A percentile compares a stretch with the other conserved stretches of the same genome.
Evolutionary conservation across 768 basidiomycete species (phyloP).

Genomic region (Tylopilus plumbeoviolaceoides): DNA sequence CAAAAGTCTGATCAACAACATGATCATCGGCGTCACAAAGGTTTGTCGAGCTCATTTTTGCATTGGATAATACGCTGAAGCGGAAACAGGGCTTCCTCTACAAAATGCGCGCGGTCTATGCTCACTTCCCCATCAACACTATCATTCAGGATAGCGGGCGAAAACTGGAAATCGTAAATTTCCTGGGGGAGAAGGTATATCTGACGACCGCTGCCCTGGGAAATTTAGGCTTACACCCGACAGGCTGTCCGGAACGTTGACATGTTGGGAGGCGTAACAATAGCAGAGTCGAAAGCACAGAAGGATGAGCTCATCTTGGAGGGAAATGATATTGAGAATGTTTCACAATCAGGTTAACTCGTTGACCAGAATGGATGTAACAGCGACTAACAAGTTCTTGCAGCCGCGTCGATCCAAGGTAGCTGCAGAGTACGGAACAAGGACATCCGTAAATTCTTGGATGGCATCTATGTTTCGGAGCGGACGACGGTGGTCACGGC

Average conservation of each 20-base stretch:
- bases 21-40: constrained; percentile 97
- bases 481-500: constrained; percentile 58
- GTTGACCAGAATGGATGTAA: background rate
- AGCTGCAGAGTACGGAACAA: constrained; percentile 97
- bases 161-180: constrained; percentile 88
- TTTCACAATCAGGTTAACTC: constrained; percentile 85
- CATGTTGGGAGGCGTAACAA: constrained; percentile 86
- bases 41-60: constrained; percentile 33
- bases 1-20: constrained; percentile 91
- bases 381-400: constrained; percentile 7
- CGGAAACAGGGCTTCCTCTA: constrained; percentile 86
- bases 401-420: constrained; percentile 96
- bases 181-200: constrained; percentile 87
- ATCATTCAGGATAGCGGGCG: constrained; percentile 78
- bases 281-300: constrained; percentile 84
- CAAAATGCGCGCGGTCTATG: constrained; percentile 99
- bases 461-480: constrained; percentile 89
- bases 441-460: constrained; percentile 99
- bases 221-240: background rate
- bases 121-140: constrained; percentile 99
- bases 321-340: constrained; percentile 95
- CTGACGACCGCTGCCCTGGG: background rate
- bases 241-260: constrained; percentile 88
- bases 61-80: constrained; percentile 4
- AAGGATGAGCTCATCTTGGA: constrained; percentile 94